These are phyloP conservation scores for Calcarisporium arbuscula DNA, from an alignment of 2,329 filamentous ascomycete genomes.

Conservation along the genomic window DNA sequence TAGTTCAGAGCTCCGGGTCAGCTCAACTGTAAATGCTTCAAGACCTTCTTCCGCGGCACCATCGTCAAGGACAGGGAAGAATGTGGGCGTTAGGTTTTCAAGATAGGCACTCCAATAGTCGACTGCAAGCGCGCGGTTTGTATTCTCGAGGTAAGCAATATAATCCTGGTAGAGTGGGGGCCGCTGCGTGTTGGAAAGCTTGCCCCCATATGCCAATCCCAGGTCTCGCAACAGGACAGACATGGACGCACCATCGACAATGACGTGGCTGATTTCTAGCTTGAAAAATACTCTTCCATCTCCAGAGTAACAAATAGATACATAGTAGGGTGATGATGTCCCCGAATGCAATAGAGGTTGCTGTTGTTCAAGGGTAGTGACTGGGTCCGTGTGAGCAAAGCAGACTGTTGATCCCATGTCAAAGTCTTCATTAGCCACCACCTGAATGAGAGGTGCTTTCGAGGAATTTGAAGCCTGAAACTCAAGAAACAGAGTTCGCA, in stretches of 20 bases:
- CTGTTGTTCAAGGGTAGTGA: not conserved
- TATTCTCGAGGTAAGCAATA: constrained; percentile 8
- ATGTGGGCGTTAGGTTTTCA: not conserved
- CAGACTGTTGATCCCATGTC: not conserved
- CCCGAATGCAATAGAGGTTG: not conserved
- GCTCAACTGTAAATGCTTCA: not conserved
- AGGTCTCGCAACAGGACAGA: constrained; percentile 1
- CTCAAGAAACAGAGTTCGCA: not conserved
- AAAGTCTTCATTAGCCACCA: not conserved
- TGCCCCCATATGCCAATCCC: not conserved
- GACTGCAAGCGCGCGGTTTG: constrained; percentile 2
- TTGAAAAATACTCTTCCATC: constrained; percentile 15
- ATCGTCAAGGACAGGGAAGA: not conserved
- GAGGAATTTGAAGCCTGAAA: not conserved
- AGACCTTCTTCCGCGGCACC: not conserved
- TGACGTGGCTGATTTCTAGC: constrained; percentile 1
- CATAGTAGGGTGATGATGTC: not conserved
- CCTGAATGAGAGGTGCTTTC: not conserved
- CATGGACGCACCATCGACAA: not conserved
- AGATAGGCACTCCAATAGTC: constrained; percentile 5
- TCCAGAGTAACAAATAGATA: not conserved
- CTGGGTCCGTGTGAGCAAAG: not conserved
- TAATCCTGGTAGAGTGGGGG: constrained; percentile 10
- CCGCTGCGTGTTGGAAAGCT: constrained; percentile 4
- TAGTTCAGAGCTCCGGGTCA: not conserved